These are phyloP conservation scores for Heterobasidion parviporum DNA, from an alignment of 1,284 basidiomycete species.

Conservation along the genomic window DNA sequence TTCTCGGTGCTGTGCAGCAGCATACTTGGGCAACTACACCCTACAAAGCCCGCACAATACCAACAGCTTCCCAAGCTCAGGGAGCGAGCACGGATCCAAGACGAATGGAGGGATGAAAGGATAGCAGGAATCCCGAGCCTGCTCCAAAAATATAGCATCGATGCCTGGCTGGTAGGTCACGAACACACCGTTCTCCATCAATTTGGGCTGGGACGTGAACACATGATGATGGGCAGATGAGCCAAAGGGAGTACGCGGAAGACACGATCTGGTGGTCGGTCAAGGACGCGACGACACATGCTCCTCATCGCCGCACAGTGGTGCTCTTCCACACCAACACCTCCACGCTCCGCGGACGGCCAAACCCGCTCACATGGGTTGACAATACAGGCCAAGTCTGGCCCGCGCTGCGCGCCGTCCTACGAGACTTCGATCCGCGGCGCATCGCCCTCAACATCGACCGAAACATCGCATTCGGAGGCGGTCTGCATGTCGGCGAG, in stretches of 20 bases:
- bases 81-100: conserved; percentile 34
- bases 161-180: conserved; percentile 33
- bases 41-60: conserved; percentile 27
- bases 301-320: conserved; percentile 40
- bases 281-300: conserved; percentile 40
- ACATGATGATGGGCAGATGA: conserved; percentile 24
- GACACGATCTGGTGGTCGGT: conserved; percentile 46
- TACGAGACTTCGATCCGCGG: conserved; percentile 28
- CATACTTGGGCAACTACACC: conserved; percentile 5
- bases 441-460: conserved; percentile 41
- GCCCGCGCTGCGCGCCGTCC: conserved; percentile 29
- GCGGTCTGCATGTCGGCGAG: conserved; percentile 45
- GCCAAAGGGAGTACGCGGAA: conserved; percentile 44
- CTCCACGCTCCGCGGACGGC: conserved; percentile 23
- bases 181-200: neutral
- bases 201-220: neutral
- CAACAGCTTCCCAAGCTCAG: conserved; percentile 32
- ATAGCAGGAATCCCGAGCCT: conserved; percentile 31
- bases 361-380: conserved; percentile 39
- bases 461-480: conserved; percentile 37
- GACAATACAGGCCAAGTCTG: conserved; percentile 45
- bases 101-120: conserved; percentile 35
- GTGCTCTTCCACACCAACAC: conserved; percentile 40
- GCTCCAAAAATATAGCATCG: conserved; percentile 33
- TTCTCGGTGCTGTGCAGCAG: neutral